phyloP scores from a whole-genome alignment of 2,329 filamentous ascomycete genomes.

The Aspergillus carbonarius region DNA sequence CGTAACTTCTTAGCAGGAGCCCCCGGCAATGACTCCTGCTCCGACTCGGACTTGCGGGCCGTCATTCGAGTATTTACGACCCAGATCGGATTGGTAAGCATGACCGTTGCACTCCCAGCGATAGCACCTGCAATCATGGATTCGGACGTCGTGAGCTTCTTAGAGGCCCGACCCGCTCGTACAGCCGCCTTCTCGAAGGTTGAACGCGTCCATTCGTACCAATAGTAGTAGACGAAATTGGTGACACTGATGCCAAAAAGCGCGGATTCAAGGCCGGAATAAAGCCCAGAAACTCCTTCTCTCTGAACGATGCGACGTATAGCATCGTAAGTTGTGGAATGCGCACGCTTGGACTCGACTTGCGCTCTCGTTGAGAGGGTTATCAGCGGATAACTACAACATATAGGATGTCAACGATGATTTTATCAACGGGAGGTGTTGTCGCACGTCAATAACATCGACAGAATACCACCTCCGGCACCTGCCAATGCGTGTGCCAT shows the following conservation, averaged over 20 bases:
- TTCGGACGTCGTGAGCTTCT: slow-evolving; percentile 86
- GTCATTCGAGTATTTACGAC: slow-evolving; percentile 99
- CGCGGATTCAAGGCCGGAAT: slow-evolving; percentile 88
- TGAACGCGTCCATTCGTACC: slow-evolving; percentile 94
- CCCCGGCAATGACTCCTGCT: slow-evolving; percentile 42
- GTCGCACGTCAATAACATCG: slow-evolving; percentile 86
- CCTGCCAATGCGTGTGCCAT: slow-evolving; percentile 93
- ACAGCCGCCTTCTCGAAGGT: slow-evolving; percentile 76
- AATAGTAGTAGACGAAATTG: slow-evolving; percentile 99
- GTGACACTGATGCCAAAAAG: slow-evolving; percentile 97
- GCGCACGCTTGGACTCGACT: slow-evolving; percentile 91
- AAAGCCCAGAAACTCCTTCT: slow-evolving; percentile 85
- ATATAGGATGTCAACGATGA: slow-evolving; percentile 7
- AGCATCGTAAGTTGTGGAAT: slow-evolving; percentile 79
- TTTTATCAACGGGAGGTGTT: slow-evolving; percentile 4
- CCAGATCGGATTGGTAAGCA: slow-evolving; percentile 99
- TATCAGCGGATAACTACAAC: slow-evolving; percentile 81
- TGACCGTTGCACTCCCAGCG: slow-evolving; percentile 88
- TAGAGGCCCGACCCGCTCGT: slow-evolving; percentile 69
- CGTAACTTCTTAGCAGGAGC: slow-evolving; percentile 55
- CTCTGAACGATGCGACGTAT: slow-evolving; percentile 84
- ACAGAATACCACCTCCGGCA: slow-evolving; percentile 87
- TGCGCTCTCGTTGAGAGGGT: slow-evolving; percentile 96
- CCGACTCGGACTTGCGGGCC: slow-evolving; percentile 67
- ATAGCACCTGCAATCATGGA: slow-evolving; percentile 94